Percentiles rank a stretch among this genome's conserved stretches.
Evolutionary conservation across 169 alveolate genomes (phyloP).

Genomic region (Amoebophrya sp.): DNA sequence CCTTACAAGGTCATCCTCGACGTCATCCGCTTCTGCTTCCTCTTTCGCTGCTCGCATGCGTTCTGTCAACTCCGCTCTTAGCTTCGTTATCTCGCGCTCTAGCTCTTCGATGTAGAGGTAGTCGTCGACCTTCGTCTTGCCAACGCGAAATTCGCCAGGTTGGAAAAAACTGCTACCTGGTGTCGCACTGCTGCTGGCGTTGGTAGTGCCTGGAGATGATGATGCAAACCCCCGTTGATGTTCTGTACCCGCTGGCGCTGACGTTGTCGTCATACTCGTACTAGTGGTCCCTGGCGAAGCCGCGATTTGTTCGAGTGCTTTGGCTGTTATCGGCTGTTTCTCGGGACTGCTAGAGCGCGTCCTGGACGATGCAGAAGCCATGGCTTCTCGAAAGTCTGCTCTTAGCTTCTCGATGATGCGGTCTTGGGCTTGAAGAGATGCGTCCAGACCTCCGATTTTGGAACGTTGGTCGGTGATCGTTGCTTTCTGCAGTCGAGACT

Average conservation of each 20-base stretch:
- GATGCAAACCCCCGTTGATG: background rate
- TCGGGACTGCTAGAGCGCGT: background rate
- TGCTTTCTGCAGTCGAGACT: background rate
- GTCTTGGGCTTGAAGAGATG: background rate
- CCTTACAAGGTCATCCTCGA: background rate
- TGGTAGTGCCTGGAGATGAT: too few relatives aligned
- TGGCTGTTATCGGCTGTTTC: background rate
- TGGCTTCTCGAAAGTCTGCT: too few relatives aligned
- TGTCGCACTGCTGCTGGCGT: too few relatives aligned
- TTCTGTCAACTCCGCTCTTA: background rate
- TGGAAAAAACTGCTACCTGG: too few relatives aligned
- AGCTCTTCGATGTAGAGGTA: conserved; percentile 10
- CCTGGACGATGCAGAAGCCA: too few relatives aligned
- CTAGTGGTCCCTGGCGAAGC: background rate
- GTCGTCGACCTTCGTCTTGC: conserved; percentile 19
- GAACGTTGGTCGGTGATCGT: background rate
- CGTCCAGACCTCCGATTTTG: background rate
- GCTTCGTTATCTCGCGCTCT: background rate
- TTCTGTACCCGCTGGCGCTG: background rate
- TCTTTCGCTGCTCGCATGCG: background rate
- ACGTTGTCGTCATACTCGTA: background rate
- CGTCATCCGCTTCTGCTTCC: background rate
- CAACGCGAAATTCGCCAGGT: too few relatives aligned
- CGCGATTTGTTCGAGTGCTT: background rate
- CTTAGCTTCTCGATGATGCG: background rate